Percentiles rank a stretch among this genome's conserved stretches.
These are phyloP conservation scores for Verticillium albo-atrum DNA, from an alignment of 2,329 filamentous ascomycete genomes.

Conservation along the genomic window DNA sequence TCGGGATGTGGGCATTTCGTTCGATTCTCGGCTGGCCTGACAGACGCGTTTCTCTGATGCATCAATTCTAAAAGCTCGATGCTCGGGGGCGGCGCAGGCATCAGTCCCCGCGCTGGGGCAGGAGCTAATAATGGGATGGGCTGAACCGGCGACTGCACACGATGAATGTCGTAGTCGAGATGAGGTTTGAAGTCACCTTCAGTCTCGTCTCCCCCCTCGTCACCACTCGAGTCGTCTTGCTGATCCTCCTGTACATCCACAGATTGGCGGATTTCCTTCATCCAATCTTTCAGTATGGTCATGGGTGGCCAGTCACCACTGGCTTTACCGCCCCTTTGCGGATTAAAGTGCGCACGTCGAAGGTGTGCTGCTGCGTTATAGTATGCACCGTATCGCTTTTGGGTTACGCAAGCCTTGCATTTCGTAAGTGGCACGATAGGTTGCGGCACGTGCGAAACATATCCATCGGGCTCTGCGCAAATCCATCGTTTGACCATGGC, in stretches of 20 bases:
- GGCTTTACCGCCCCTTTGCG: constrained; percentile 50
- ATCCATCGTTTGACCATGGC: constrained; percentile 52
- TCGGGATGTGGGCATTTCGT: constrained; percentile 52
- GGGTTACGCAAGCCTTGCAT: constrained; percentile 52
- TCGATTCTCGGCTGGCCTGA: constrained; percentile 32
- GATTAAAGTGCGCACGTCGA: constrained; percentile 52
- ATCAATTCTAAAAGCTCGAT: constrained; percentile 2
- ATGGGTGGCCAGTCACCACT: constrained; percentile 57
- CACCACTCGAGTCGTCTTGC: constrained; percentile 46
- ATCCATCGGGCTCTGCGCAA: constrained; percentile 44
- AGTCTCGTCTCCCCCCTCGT: constrained; percentile 43
- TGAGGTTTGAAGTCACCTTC: constrained; percentile 8
- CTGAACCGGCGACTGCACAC: not conserved
- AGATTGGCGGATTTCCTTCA: constrained; percentile 52
- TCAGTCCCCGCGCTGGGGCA: not conserved
- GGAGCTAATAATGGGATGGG: not conserved
- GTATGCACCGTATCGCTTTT: constrained; percentile 55
- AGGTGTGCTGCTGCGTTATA: constrained; percentile 57
- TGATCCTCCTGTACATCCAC: constrained; percentile 39
- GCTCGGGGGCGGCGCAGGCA: constrained; percentile 3
- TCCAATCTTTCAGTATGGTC: constrained; percentile 55
- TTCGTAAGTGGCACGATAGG: constrained; percentile 48
- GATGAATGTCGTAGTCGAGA: constrained; percentile 6
- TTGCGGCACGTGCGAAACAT: constrained; percentile 32
- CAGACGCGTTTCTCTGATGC: constrained; percentile 20